Conservation (phyloP, 164 flowering plant species). For the Macadamia tetraphylla region DNA sequence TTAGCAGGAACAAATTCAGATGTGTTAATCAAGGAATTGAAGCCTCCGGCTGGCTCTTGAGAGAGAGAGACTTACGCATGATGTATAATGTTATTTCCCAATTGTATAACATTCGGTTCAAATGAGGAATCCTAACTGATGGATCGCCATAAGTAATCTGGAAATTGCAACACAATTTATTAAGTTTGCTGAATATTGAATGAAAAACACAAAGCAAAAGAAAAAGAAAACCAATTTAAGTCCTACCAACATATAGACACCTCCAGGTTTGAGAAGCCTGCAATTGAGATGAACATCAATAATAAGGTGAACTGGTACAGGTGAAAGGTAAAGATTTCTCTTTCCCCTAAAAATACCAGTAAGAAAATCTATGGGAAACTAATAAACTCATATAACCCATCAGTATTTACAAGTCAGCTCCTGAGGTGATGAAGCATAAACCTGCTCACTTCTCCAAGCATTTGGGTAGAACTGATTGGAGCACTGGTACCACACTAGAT, state of each 20-base stretch:
- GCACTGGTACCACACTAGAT: constrained; percentile 83
- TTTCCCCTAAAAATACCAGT: too few relatives aligned
- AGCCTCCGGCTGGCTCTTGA: too few relatives aligned
- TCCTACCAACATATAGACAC: constrained; percentile 83
- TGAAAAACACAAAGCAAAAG: not conserved
- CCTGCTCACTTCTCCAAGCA: constrained; percentile 99
- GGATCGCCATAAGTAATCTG: constrained; percentile 99
- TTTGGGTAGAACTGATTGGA: constrained; percentile 66
- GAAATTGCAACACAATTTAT: not conserved
- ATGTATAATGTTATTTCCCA: constrained; percentile 71
- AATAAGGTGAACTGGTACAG: not conserved
- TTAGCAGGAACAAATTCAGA: too few relatives aligned
- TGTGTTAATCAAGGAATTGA: too few relatives aligned
- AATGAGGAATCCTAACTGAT: constrained; percentile 69
- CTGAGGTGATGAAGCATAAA: constrained; percentile 35
- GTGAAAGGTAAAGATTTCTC: not conserved
- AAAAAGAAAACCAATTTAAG: constrained; percentile 2
- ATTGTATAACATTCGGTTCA: constrained; percentile 52
- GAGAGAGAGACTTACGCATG: constrained; percentile 55
- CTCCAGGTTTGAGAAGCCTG: constrained; percentile 95
- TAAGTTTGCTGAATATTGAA: constrained; percentile 4
- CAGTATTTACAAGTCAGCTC: constrained; percentile 19
- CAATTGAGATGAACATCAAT: constrained; percentile 16
- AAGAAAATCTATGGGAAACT: not conserved
- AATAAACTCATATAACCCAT: constrained; percentile 9